Percentiles rank a stretch among this genome's conserved stretches.
Conservation (phyloP, 371 early-diverging fungal species). For the Lichtheimia ornata region DNA sequence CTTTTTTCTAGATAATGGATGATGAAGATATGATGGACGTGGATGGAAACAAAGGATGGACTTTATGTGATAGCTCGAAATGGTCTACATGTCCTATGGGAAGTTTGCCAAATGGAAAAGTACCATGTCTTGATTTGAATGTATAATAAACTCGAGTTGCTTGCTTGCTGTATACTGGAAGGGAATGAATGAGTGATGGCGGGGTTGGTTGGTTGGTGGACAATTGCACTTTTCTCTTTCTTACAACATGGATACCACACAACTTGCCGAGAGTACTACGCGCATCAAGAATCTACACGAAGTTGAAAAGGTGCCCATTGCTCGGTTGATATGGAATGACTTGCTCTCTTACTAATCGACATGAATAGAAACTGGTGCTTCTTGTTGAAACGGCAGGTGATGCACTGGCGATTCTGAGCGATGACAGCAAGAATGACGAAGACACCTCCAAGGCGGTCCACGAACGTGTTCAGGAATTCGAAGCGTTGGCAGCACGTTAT, state of each 20-base stretch:
- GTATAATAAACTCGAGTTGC: too few relatives aligned
- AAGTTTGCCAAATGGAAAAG: constrained; percentile 38
- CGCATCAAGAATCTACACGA: constrained; percentile 44
- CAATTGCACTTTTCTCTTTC: background rate
- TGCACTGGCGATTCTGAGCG: constrained; percentile 35
- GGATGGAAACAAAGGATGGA: constrained; percentile 21
- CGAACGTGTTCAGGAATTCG: constrained; percentile 28
- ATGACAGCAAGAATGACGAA: constrained; percentile 30
- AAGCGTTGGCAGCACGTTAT: constrained; percentile 34
- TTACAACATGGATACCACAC: background rate
- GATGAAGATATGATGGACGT: too few relatives aligned
- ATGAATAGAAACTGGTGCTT: constrained; percentile 39
- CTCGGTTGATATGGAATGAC: background rate
- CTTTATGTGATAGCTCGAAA: constrained; percentile 18
- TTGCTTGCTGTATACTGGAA: too few relatives aligned
- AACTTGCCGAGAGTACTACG: constrained; percentile 40
- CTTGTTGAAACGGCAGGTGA: constrained; percentile 47
- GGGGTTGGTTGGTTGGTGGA: too few relatives aligned
- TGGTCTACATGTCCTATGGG: constrained; percentile 47
- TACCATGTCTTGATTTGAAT: constrained; percentile 36
- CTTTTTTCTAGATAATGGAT: too few relatives aligned
- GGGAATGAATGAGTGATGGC: too few relatives aligned
- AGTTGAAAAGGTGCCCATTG: constrained; percentile 36
- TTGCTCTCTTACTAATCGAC: background rate
- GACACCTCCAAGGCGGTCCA: constrained; percentile 30